Evolutionary conservation across 257 asterid species (phyloP), one percentile per base, ranked within the genome.

Genomic region (Solanum verrucosum): DNA sequence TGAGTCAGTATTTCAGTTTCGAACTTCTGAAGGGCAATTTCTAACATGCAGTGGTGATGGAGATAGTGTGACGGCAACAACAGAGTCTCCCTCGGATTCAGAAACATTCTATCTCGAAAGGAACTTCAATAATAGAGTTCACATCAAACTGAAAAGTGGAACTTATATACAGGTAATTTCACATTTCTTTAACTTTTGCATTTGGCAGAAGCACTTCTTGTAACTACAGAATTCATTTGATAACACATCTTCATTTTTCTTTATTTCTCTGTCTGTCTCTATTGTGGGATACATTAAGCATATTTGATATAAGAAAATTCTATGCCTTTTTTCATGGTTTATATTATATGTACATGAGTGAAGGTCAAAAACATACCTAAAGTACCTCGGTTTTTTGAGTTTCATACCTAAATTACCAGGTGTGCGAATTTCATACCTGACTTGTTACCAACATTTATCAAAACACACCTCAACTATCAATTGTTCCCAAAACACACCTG

Each of bases 61-160:
- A 27, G 86, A 87, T 82, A 87, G 38, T 37, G 94, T 93, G 65
- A 88, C 92, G 84, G 96, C 99, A 21, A 82, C 89, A 16, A 91
- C 94, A 72, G 92, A 91, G 59, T 91, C 92, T 33, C 91, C 95
- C 9, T 93, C 94, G 65, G 89, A 40, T 59, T 81, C 93, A 20
- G 99, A 95, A 88, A 93, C 96, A 68, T 96, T 96, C 91, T 90
- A 92, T 90, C 11, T 96, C 18, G 98, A 95, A 93, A 91, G 98
- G 87, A 92, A 91, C 89, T 56, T 73, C 12, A 90, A 92, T 72
- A 91, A 92, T 63, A 90, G 93, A 70, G 87, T 94, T 88, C 97
- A 94, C 89, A 82, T 95, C 83, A 95, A 89, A 88, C 95, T 94
- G 84, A 90, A 91, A 88, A 92, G 89, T 70, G 98, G 98, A 86